Evolutionary conservation across 352 stramenopile species (phyloP), one percentile per base, ranked within the genome.

Genomic region (Stramenopiles sp.): DNA sequence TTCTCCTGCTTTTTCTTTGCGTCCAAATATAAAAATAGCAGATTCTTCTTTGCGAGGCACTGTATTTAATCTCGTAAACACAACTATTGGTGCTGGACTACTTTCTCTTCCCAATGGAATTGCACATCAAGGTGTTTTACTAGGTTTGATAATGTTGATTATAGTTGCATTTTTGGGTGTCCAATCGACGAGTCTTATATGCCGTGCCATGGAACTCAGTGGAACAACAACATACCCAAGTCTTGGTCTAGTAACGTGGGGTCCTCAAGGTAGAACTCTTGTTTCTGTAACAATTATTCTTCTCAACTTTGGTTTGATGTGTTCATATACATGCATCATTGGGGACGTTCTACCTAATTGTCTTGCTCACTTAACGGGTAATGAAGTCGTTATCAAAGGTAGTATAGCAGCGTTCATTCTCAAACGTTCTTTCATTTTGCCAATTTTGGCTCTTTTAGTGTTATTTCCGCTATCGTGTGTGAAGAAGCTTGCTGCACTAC

Each of bases 1-100:
- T n/a, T n/a, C n/a, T n/a, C n/a, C n/a, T n/a, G n/a, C n/a, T n/a
- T n/a, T n/a, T n/a, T n/a, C n/a, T n/a, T n/a, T n/a, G n/a, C n/a
- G n/a, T n/a, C n/a, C n/a, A n/a, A n/a, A n/a, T n/a, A n/a, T n/a
- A n/a, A n/a, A 10, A 15, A 32, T 15, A 21, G 41, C 4, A 17
- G 23, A 29, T 15, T 23, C 42, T 19, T 38, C 18, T 23, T 37
- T 47, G n/a, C 7, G 38, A 3, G 7, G 19, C 8, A 48, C 45
- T 12, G 21, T 51, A 3, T 44, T 54, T 28, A 54, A 54, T 26
- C 36, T 45, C 10, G 36, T 54, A 8, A 54, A 54, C 37, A 35
- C 38, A 1, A 41, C 51, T 10, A 40, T 54, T 7, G 48, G 48
- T 8, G 47, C 44, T 1, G 48, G 48, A 17, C 42, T 51, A 3